These are phyloP conservation scores for Leucoagaricus sp. DNA, from an alignment of 1,284 basidiomycete species.

Conservation along the genomic window DNA sequence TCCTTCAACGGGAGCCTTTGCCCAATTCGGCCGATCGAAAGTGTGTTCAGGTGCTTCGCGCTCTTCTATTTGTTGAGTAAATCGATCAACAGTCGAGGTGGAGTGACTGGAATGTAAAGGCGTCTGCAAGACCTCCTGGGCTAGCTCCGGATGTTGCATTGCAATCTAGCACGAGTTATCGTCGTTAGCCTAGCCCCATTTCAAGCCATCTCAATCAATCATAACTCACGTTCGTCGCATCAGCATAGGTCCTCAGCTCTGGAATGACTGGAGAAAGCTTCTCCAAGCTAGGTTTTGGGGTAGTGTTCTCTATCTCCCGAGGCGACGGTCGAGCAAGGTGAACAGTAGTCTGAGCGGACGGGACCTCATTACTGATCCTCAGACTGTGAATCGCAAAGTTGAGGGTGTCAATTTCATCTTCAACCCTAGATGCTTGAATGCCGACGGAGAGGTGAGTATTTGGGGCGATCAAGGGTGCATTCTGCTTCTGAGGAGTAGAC, in stretches of 20 bases:
- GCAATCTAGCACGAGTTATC: constrained; percentile 30
- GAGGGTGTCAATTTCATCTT: not conserved
- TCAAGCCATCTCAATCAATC: not conserved
- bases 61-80: not conserved
- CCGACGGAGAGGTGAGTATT: not conserved
- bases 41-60: constrained; percentile 32
- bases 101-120: not conserved
- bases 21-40: constrained; percentile 34
- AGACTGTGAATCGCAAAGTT: not conserved
- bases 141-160: constrained; percentile 32
- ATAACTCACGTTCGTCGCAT: constrained; percentile 38
- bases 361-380: not conserved
- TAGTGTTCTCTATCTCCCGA: not conserved
- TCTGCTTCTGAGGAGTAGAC: not conserved
- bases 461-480: not conserved
- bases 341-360: not conserved
- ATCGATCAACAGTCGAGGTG: not conserved
- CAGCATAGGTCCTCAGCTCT: constrained; percentile 35
- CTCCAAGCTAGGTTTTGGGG: not conserved
- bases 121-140: constrained; percentile 12
- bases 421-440: not conserved
- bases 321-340: not conserved
- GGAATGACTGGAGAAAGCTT: constrained; percentile 19
- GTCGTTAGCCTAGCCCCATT: not conserved
- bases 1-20: constrained; percentile 1